Evolutionary conservation across 1,284 basidiomycete species (phyloP).

Genomic region (Blastosporella zonata): DNA sequence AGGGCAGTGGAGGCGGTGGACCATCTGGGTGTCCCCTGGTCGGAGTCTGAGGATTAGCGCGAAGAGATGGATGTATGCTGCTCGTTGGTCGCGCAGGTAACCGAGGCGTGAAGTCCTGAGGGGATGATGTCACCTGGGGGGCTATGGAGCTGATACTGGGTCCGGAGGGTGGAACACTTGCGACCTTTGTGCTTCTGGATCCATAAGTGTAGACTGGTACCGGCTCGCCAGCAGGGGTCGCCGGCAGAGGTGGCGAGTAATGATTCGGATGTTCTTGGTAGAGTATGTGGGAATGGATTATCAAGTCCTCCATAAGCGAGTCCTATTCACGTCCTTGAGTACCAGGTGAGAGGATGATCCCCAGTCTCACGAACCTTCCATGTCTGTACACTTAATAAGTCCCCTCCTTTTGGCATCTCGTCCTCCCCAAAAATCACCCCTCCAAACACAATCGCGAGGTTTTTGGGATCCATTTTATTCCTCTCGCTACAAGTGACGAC

Average conservation of each 20-base stretch:
- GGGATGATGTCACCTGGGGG: constrained; percentile 26
- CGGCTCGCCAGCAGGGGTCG: constrained; percentile 60
- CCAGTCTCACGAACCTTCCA: constrained; percentile 55
- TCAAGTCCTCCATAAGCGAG: constrained; percentile 84
- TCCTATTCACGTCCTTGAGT: constrained; percentile 49
- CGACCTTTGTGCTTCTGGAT: constrained; percentile 60
- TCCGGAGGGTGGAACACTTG: constrained; percentile 39
- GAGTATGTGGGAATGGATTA: constrained; percentile 60
- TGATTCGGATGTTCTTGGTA: constrained; percentile 51
- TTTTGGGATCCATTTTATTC: constrained; percentile 96
- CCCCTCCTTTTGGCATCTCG: constrained; percentile 71
- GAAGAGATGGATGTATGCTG: constrained; percentile 74
- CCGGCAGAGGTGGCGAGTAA: constrained; percentile 62
- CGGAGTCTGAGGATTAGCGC: constrained; percentile 44
- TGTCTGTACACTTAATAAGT: constrained; percentile 68
- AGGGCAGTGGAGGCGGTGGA: constrained; percentile 13
- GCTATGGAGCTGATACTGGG: constrained; percentile 23
- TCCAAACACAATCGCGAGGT: constrained; percentile 84
- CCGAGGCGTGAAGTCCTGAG: constrained; percentile 68
- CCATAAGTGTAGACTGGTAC: constrained; percentile 58
- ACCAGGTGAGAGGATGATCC: constrained; percentile 7
- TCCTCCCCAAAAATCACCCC: constrained; percentile 89
- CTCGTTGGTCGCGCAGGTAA: constrained; percentile 64
- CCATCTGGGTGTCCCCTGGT: constrained; percentile 24
- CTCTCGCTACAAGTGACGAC: constrained; percentile 67